Evolutionary conservation across 2,329 filamentous ascomycete genomes (phyloP), one percentile per base, ranked within the genome.

Genomic region (Periconia sp.): DNA sequence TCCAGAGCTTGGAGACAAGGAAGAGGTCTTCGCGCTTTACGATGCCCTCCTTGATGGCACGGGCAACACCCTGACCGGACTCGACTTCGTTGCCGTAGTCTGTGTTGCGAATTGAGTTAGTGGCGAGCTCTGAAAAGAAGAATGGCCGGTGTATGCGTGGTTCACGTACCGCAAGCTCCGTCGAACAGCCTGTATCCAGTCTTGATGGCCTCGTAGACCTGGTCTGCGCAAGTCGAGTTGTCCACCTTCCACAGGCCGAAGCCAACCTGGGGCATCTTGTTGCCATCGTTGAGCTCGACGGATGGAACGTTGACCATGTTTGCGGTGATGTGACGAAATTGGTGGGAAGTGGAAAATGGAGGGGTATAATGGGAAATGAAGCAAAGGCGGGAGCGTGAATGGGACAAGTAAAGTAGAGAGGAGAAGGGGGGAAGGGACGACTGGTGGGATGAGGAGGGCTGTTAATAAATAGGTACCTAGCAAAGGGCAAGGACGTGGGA

Each of bases 1-100:
- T 92, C 91, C 92, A 96, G 54, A 96, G 87, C 82, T 96, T 96
- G 76, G 88, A 91, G 60, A 92, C 90, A 71, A 96, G 86, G 84
- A 96, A 96, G 72, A 96, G 88, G 20, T 96, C 91, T 76, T 90
- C 85, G 45, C 71, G 68, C 62, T 73, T 72, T 23, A 71, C 68
- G 44, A 73, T 58, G 23, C 71, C 71, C 9, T 74, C 71, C 53
- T 73, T 73, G 65, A 74, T 72, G 43, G 70, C 70, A 41, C 68
- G 67, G 43, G 71, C 69, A 19, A 74, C 65, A 53, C 70, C 71
- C 43, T 72, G 62, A 19, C 70, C 71, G 49, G 61, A 64, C 55
- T 73, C 71, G 52, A 69, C 66, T 58, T 74, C 69, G 56, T 74
- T 74, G 49, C 70, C 71, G 52, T 74, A 74, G 50, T 73, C 71